These are phyloP conservation scores for Articulospora tetracladia DNA, from an alignment of 495 filamentous ascomycete species.

Conservation along the genomic window DNA sequence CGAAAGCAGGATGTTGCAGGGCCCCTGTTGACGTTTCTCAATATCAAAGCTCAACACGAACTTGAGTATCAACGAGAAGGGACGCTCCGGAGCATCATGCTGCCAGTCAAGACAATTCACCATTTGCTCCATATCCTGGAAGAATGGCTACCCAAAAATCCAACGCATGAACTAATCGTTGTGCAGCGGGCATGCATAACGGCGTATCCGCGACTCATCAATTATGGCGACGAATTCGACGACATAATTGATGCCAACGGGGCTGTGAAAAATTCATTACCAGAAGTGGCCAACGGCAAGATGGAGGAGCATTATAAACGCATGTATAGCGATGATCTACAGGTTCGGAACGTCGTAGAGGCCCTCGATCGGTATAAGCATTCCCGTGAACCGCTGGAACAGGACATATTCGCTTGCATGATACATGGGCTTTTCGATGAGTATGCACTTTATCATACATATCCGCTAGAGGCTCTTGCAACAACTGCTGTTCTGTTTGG, in stretches of 20 bases:
- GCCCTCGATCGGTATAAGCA: constrained; percentile 79
- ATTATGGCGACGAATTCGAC: constrained; percentile 88
- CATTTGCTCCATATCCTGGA: constrained; percentile 75
- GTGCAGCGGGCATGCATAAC: constrained; percentile 87
- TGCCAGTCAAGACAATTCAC: constrained; percentile 62
- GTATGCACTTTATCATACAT: constrained; percentile 90
- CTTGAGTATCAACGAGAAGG: constrained; percentile 59
- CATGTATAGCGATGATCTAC: constrained; percentile 87
- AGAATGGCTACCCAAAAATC: constrained; percentile 48
- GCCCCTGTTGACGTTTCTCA: constrained; percentile 67
- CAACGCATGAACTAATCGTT: constrained; percentile 44
- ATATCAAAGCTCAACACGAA: constrained; percentile 81
- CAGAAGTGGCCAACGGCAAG: constrained; percentile 71
- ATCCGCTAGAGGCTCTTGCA: constrained; percentile 88
- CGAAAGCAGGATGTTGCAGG: constrained; percentile 57
- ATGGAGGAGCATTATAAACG: constrained; percentile 97
- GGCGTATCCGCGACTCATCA: constrained; percentile 91
- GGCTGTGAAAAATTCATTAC: constrained; percentile 70
- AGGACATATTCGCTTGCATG: constrained; percentile 97
- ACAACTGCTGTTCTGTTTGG: constrained; percentile 96
- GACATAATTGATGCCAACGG: constrained; percentile 86
- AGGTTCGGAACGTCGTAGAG: constrained; percentile 75
- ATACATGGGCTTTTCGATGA: constrained; percentile 97
- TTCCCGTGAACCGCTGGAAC: constrained; percentile 75
- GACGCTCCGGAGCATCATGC: constrained; percentile 54